Percentiles rank a stretch among this genome's conserved stretches.
These are phyloP conservation scores for Gryganskiella cystojenkinii DNA, from an alignment of 192 early-diverging fungal genomes.

Conservation along the genomic window DNA sequence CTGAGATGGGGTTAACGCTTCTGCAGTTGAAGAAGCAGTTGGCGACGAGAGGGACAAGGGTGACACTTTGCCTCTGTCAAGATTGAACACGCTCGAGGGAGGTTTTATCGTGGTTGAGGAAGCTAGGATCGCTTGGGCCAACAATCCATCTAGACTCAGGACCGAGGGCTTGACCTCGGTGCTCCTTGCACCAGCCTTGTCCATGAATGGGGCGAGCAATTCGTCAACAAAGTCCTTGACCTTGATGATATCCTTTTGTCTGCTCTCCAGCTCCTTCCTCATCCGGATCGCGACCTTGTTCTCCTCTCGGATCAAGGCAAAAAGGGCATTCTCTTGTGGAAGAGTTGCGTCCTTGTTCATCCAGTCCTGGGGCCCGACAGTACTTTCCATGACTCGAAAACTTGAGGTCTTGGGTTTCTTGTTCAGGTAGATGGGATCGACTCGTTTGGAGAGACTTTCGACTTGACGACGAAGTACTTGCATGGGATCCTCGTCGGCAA, in stretches of 20 bases:
- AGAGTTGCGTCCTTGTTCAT: slow-evolving; percentile 19
- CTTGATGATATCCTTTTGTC: slow-evolving; percentile 18
- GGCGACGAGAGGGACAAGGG: neutral
- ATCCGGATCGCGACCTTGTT: slow-evolving; percentile 51
- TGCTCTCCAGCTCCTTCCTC: slow-evolving; percentile 38
- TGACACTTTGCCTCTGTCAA: neutral
- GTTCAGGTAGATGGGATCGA: slow-evolving; percentile 42
- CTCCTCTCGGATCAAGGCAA: slow-evolving; percentile 35
- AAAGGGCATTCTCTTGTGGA: slow-evolving; percentile 25
- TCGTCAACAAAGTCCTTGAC: slow-evolving; percentile 47
- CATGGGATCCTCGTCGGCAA: slow-evolving; percentile 30
- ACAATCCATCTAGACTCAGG: slow-evolving; percentile 30
- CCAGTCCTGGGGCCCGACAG: slow-evolving; percentile 37
- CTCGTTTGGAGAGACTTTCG: slow-evolving; percentile 29
- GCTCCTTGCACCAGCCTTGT: neutral
- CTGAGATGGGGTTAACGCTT: neutral
- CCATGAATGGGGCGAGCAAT: slow-evolving; percentile 20
- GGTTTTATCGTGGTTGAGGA: slow-evolving; percentile 4
- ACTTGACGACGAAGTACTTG: slow-evolving; percentile 38
- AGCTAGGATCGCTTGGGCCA: slow-evolving; percentile 27
- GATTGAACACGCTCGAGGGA: no score
- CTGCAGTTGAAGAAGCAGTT: neutral
- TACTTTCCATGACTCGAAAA: slow-evolving; percentile 38
- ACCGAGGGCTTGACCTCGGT: slow-evolving; percentile 29
- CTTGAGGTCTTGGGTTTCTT: slow-evolving; percentile 31